A percentile compares a stretch with the other conserved stretches of the same genome.
Conservation (phyloP, 371 early-diverging fungal species). For the Rhizopus sp. region DNA sequence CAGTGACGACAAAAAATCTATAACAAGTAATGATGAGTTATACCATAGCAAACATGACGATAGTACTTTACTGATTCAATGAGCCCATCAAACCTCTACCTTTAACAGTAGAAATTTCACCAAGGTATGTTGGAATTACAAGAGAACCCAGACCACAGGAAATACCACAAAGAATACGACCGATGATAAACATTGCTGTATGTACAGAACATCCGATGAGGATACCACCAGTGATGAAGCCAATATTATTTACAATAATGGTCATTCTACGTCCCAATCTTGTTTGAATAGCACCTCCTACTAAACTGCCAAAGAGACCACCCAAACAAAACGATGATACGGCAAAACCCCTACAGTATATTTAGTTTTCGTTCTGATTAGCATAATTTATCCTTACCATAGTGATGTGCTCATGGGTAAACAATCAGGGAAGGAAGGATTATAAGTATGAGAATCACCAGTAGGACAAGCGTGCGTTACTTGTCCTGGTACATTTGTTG, state of each 20-base stretch:
- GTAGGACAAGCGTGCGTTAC: conserved; percentile 30
- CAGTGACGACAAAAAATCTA: conserved; percentile 59
- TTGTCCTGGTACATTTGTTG: conserved; percentile 49
- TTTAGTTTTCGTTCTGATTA: no score
- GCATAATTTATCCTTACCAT: conserved; percentile 18
- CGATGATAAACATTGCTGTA: conserved; percentile 68
- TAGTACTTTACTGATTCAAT: conserved; percentile 61
- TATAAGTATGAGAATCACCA: conserved; percentile 18
- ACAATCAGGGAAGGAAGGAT: conserved; percentile 33
- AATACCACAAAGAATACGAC: conserved; percentile 80
- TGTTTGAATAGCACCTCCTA: conserved; percentile 60
- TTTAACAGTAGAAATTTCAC: conserved; percentile 75
- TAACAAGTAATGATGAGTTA: not conserved
- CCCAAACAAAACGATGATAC: conserved; percentile 70
- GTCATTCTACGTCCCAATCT: conserved; percentile 65
- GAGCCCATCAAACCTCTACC: conserved; percentile 72
- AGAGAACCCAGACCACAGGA: conserved; percentile 83
- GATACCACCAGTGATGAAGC: conserved; percentile 67
- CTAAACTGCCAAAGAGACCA: conserved; percentile 70
- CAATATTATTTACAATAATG: conserved; percentile 61
- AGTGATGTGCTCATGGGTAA: conserved; percentile 31
- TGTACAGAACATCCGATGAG: conserved; percentile 60
- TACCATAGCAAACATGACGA: not conserved
- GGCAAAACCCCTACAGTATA: conserved; percentile 40
- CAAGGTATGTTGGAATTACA: conserved; percentile 80